Conservation (phyloP, 768 basidiomycete genomes). For the Clathrus columnatus region DNA sequence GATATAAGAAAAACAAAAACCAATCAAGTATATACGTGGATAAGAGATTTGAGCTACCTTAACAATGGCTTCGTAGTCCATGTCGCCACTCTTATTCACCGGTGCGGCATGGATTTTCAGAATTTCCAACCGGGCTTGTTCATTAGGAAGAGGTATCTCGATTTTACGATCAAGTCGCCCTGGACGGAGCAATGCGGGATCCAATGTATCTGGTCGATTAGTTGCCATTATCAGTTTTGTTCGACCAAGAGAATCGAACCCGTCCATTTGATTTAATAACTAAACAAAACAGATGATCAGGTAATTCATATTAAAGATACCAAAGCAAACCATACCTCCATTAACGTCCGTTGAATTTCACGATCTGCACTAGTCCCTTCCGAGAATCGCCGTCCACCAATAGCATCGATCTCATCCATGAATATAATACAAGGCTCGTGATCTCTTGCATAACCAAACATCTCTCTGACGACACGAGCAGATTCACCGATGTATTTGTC, state of each 20-base stretch:
- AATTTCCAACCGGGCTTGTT: conserved; percentile 92
- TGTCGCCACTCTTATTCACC: conserved; percentile 91
- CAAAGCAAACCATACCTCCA: conserved; percentile 57
- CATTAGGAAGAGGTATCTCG: conserved; percentile 95
- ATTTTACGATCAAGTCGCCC: conserved; percentile 96
- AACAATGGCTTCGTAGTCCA: conserved; percentile 97
- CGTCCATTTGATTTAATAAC: conserved; percentile 99
- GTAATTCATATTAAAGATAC: not conserved
- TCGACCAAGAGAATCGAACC: conserved; percentile 91
- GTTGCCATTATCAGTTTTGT: conserved; percentile 99
- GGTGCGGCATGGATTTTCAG: conserved; percentile 94
- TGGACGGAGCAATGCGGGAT: conserved; percentile 92
- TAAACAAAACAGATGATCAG: conserved; percentile 23
- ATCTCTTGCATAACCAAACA: conserved; percentile 97
- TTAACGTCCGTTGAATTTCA: conserved; percentile 96
- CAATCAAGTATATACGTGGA: not conserved
- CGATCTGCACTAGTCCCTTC: conserved; percentile 97
- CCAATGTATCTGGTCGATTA: conserved; percentile 95
- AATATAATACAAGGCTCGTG: conserved; percentile 99
- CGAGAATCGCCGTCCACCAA: conserved; percentile 83
- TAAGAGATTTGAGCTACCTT: conserved; percentile 44
- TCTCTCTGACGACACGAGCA: conserved; percentile 91
- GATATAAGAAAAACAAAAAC: not conserved
- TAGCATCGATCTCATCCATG: conserved; percentile 98
- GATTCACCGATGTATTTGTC: conserved; percentile 99